These are phyloP conservation scores for Alnus rubra DNA, from an alignment of 306 rosid genomes.

Conservation along the genomic window DNA sequence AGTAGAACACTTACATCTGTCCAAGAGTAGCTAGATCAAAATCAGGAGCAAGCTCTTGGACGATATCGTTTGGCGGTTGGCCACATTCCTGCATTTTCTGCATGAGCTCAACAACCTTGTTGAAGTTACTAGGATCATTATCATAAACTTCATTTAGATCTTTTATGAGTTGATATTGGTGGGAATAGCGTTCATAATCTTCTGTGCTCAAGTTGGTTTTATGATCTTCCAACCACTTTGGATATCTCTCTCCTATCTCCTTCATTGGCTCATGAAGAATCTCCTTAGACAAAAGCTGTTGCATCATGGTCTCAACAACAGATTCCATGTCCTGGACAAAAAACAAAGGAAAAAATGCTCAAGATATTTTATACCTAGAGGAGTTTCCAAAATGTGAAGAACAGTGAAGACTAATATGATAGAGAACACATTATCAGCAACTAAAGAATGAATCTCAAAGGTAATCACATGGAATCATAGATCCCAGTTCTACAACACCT, in stretches of 20 bases:
- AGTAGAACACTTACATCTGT: slow-evolving; percentile 68
- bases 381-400: not conserved
- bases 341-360: slow-evolving; percentile 15
- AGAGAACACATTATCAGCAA: not conserved
- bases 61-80: slow-evolving; percentile 87
- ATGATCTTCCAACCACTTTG: slow-evolving; percentile 91
- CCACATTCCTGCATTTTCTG: slow-evolving; percentile 99
- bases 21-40: slow-evolving; percentile 76
- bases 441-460: not conserved
- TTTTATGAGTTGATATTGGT: slow-evolving; percentile 61
- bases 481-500: not conserved
- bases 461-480: not conserved
- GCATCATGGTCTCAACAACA: slow-evolving; percentile 95
- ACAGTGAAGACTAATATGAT: not conserved
- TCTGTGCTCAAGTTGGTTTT: slow-evolving; percentile 73
- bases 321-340: slow-evolving; percentile 77
- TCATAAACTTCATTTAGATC: slow-evolving; percentile 80
- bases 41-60: slow-evolving; percentile 85
- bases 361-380: not conserved
- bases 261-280: slow-evolving; percentile 97
- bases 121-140: slow-evolving; percentile 69
- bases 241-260: slow-evolving; percentile 96
- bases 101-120: slow-evolving; percentile 86
- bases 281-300: slow-evolving; percentile 90
- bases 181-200: slow-evolving; percentile 65